Conservation (phyloP, 1,139 yeast genomes). For the Sugiyamaella grinbergsii region DNA sequence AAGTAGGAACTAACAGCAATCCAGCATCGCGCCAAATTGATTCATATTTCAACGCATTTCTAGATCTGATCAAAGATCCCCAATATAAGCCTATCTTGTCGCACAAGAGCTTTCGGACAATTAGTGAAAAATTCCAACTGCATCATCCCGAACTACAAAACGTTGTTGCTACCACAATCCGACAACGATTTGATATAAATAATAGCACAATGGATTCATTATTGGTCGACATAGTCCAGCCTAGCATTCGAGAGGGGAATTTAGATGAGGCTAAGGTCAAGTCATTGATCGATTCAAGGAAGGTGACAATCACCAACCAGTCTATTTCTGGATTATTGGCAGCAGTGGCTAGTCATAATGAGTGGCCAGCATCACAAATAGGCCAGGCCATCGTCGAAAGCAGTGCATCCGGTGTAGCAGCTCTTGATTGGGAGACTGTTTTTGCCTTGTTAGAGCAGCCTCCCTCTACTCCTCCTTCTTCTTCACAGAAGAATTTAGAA, state of each 20-base stretch:
- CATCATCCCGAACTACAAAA: constrained; percentile 1
- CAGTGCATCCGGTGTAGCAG: background rate
- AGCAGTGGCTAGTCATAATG: constrained; percentile 18
- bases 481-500: constrained; percentile 16
- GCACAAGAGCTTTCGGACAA: constrained; percentile 3
- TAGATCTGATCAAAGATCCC: constrained; percentile 7
- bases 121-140: constrained; percentile 6
- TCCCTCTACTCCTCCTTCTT: constrained; percentile 16
- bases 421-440: constrained; percentile 16
- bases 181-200: constrained; percentile 9
- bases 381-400: constrained; percentile 15
- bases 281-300: constrained; percentile 7
- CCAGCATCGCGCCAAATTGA: constrained; percentile 14
- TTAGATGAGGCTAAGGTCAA: constrained; percentile 9
- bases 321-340: constrained; percentile 16
- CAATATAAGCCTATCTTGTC: constrained; percentile 4
- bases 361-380: constrained; percentile 12
- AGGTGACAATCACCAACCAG: constrained; percentile 6
- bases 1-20: background rate
- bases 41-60: constrained; percentile 7
- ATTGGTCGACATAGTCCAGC: constrained; percentile 16
- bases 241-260: constrained; percentile 14
- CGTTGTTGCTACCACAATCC: background rate
- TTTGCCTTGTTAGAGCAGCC: constrained; percentile 20
- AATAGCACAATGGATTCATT: constrained; percentile 14